These are phyloP conservation scores for Elsinoe australis DNA, from an alignment of 2,329 filamentous ascomycete species.

Conservation along the genomic window DNA sequence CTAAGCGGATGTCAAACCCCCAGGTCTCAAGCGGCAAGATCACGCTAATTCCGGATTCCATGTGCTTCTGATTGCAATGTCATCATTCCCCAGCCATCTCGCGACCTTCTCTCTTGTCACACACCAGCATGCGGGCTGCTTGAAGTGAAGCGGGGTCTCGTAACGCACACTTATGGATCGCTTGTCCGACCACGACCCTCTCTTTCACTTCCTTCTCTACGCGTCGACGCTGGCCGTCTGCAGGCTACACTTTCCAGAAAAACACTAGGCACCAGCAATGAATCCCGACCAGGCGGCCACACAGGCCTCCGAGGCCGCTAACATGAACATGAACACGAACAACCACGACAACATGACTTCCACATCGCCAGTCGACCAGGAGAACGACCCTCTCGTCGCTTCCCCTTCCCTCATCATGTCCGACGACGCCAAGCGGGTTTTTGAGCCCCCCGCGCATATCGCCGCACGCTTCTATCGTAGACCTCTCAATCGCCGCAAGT, in stretches of 20 bases:
- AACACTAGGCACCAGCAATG: constrained; percentile 4
- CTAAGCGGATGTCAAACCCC: background rate
- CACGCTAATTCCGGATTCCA: constrained; percentile 13
- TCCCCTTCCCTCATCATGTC: constrained; percentile 27
- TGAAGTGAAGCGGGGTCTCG: constrained; percentile 9
- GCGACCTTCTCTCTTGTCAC: constrained; percentile 12
- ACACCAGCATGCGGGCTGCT: background rate
- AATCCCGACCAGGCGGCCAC: background rate
- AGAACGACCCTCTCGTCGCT: background rate
- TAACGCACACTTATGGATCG: background rate
- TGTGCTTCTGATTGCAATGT: constrained; percentile 17
- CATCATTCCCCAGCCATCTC: constrained; percentile 14
- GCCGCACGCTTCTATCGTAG: constrained; percentile 68
- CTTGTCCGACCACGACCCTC: background rate
- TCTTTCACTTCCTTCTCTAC: background rate
- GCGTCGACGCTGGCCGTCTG: constrained; percentile 11
- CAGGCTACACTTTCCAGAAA: background rate
- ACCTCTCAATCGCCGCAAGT: constrained; percentile 58
- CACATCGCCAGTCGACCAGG: background rate
- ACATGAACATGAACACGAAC: background rate
- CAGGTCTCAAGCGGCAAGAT: background rate
- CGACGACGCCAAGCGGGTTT: constrained; percentile 37
- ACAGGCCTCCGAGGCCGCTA: background rate
- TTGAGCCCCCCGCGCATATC: constrained; percentile 65
- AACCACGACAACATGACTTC: background rate